Conservation (phyloP, 2,329 filamentous ascomycete genomes). For the Myriosclerotinia scirpicola region DNA sequence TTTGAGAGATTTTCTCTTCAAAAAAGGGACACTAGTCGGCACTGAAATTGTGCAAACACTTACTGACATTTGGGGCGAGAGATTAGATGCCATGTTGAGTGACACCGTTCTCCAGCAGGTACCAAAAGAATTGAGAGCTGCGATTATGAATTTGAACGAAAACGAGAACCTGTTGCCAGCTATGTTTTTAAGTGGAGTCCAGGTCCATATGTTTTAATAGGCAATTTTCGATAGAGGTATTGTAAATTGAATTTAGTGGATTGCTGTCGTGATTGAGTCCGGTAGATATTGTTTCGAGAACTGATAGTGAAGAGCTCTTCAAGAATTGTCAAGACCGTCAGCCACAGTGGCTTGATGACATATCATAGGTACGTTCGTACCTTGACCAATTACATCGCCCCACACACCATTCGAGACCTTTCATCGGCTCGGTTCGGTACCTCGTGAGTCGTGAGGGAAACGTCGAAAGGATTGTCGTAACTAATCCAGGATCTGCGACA, state of each 20-base stretch:
- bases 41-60: slow-evolving; percentile 37
- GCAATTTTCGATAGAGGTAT: background rate
- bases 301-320: background rate
- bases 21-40: slow-evolving; percentile 26
- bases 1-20: slow-evolving; percentile 17
- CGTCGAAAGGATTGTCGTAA: background rate
- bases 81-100: slow-evolving; percentile 37
- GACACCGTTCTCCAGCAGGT: slow-evolving; percentile 39
- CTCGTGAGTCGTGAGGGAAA: background rate
- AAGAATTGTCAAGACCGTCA: background rate
- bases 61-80: slow-evolving; percentile 35
- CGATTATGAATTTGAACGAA: slow-evolving; percentile 41
- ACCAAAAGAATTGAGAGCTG: slow-evolving; percentile 37
- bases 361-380: background rate
- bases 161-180: slow-evolving; percentile 40
- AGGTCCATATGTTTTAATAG: slow-evolving; percentile 41
- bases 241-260: background rate
- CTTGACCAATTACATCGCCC: background rate
- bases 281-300: background rate
- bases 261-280: background rate
- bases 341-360: background rate
- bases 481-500: background rate
- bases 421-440: background rate
- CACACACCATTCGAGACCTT: background rate
- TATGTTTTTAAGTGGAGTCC: slow-evolving; percentile 41